Percentiles rank a stretch among this genome's conserved stretches.
These are phyloP conservation scores for Paulownia fortunei DNA, from an alignment of 257 asterid genomes.

Conservation along the genomic window DNA sequence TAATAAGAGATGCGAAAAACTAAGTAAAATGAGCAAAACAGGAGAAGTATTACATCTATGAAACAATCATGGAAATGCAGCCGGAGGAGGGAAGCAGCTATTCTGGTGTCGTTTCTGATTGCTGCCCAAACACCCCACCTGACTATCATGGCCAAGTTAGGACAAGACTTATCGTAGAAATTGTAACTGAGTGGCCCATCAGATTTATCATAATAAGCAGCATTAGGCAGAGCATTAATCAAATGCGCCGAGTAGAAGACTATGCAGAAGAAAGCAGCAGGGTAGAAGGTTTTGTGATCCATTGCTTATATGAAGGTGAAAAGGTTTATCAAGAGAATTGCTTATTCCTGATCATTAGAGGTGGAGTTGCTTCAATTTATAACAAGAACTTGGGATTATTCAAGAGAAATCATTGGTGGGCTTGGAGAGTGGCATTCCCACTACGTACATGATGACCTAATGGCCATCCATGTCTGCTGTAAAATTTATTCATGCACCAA, in stretches of 20 bases:
- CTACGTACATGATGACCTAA: conserved; percentile 47
- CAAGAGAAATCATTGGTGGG: conserved; percentile 38
- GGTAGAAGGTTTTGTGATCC: conserved; percentile 36
- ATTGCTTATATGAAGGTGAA: conserved; percentile 29
- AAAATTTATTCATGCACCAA: conserved; percentile 19
- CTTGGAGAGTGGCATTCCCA: conserved; percentile 62
- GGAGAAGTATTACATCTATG: conserved; percentile 50
- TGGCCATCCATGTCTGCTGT: conserved; percentile 32
- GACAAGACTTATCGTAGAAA: conserved; percentile 70
- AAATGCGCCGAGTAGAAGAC: conserved; percentile 21
- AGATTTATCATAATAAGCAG: conserved; percentile 34
- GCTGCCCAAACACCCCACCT: conserved; percentile 68
- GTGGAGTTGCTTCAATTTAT: conserved; percentile 47
- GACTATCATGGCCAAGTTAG: conserved; percentile 51
- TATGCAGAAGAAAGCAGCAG: conserved; percentile 21
- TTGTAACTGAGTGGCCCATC: conserved; percentile 42
- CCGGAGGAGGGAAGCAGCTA: conserved; percentile 78
- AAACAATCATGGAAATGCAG: conserved; percentile 81
- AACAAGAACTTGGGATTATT: conserved; percentile 23
- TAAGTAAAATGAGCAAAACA: background rate
- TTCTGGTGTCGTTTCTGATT: conserved; percentile 54
- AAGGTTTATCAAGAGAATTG: background rate
- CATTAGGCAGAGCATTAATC: conserved; percentile 36
- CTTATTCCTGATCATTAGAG: background rate
- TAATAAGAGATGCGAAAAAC: background rate